These are phyloP conservation scores for Coniochaeta prunicola DNA, from an alignment of 2,329 filamentous ascomycete genomes.

Conservation along the genomic window DNA sequence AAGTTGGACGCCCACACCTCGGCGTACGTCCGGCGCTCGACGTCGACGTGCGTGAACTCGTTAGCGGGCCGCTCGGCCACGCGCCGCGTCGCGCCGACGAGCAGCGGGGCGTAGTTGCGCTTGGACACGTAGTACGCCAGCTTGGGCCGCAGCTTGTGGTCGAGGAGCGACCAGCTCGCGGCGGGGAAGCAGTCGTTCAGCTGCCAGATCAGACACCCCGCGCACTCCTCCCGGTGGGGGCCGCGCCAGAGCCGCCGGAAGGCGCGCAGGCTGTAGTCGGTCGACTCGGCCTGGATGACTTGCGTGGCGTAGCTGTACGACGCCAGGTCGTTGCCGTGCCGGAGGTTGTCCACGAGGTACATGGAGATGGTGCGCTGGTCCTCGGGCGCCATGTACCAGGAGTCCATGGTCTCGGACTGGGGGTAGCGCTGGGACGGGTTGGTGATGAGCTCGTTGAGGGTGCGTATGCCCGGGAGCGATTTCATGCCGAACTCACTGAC, in stretches of 20 bases:
- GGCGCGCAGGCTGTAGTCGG: slow-evolving; percentile 56
- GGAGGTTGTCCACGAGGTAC: not conserved
- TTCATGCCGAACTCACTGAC: slow-evolving; percentile 79
- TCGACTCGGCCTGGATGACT: slow-evolving; percentile 61
- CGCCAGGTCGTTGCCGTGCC: slow-evolving; percentile 37
- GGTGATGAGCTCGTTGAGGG: slow-evolving; percentile 50
- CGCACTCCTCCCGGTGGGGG: slow-evolving; percentile 49
- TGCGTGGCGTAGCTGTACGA: slow-evolving; percentile 66
- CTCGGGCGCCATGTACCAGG: not conserved
- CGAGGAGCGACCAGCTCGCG: not conserved
- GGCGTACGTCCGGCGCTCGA: slow-evolving; percentile 38
- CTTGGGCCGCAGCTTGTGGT: not conserved
- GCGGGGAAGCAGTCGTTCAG: not conserved
- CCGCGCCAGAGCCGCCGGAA: slow-evolving; percentile 75
- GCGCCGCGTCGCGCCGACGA: not conserved
- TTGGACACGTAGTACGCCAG: not conserved
- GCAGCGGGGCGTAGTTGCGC: not conserved
- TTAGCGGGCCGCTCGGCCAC: too few species aligned
- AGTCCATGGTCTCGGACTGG: not conserved
- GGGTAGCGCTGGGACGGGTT: not conserved
- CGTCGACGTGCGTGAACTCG: not conserved
- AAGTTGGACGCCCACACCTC: too few species aligned
- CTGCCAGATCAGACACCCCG: not conserved
- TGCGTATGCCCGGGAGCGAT: slow-evolving; percentile 67
- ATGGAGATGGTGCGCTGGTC: not conserved